Conservation (phyloP, 768 basidiomycete species). For the Coprinopsis sp. region DNA sequence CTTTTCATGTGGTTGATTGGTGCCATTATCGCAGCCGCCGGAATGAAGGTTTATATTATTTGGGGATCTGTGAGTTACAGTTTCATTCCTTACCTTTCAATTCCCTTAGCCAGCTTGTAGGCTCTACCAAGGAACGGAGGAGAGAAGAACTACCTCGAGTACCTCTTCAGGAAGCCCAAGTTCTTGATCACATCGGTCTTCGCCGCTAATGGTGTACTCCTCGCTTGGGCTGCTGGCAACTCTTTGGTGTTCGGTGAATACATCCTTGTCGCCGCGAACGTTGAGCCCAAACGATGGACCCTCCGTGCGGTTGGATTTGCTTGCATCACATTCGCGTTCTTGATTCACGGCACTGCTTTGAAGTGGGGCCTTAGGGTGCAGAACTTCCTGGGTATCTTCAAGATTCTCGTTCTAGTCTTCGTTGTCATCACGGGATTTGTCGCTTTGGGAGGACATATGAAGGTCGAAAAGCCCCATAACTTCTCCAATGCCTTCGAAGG, state of each 20-base stretch:
- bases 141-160: constrained; percentile 72
- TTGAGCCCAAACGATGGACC: constrained; percentile 25
- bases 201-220: constrained; percentile 47
- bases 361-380: constrained; percentile 57
- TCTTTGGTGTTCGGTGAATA: constrained; percentile 60
- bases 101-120: constrained; percentile 18
- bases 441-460: constrained; percentile 32
- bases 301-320: constrained; percentile 32
- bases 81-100: not conserved
- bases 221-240: constrained; percentile 41
- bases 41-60: constrained; percentile 37
- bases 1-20: constrained; percentile 43
- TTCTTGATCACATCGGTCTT: constrained; percentile 55
- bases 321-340: constrained; percentile 32
- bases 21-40: constrained; percentile 33
- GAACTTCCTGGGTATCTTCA: constrained; percentile 57
- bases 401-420: constrained; percentile 43
- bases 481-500: constrained; percentile 37
- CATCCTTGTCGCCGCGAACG: constrained; percentile 30
- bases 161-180: constrained; percentile 50
- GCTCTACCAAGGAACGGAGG: constrained; percentile 61
- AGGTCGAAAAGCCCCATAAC: constrained; percentile 29
- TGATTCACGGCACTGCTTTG: constrained; percentile 41
- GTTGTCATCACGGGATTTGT: constrained; percentile 48
- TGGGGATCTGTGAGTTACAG: constrained; percentile 31